A percentile compares a stretch with the other conserved stretches of the same genome.
phyloP scores from a whole-genome alignment of 108 stramenopile genomes.

The Cylindrotheca closterium region DNA sequence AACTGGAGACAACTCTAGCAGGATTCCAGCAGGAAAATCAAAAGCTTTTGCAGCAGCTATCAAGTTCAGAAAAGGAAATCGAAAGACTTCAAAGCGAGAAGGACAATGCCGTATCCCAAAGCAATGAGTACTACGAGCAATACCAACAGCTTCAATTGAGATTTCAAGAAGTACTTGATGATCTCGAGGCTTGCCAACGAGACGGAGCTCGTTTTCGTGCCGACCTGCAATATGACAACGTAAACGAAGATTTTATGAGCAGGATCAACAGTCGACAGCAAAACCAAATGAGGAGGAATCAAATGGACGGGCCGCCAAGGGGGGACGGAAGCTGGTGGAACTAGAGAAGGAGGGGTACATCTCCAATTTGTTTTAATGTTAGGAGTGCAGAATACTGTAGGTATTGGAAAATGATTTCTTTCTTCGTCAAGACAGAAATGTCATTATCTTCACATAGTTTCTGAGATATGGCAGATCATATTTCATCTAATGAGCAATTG shows the following conservation, averaged over 20 bases:
- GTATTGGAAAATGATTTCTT: too few species aligned
- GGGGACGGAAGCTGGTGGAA: neutral
- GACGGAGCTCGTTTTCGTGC: neutral
- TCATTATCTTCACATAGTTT: too few species aligned
- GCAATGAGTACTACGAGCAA: neutral
- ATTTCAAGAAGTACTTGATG: neutral
- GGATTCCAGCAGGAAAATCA: neutral
- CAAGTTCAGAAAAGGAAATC: neutral
- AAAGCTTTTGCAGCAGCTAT: neutral
- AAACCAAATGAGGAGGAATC: neutral
- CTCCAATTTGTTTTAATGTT: too few species aligned
- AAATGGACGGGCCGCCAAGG: neutral
- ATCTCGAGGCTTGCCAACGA: neutral
- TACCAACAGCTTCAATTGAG: neutral
- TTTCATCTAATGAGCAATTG: too few species aligned
- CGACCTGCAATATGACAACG: neutral
- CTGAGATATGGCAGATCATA: too few species aligned
- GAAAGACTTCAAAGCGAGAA: neutral
- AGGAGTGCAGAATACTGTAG: too few species aligned
- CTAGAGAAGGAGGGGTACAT: too few species aligned
- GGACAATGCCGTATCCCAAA: neutral
- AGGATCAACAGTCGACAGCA: neutral
- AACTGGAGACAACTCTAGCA: neutral
- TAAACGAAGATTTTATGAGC: neutral
- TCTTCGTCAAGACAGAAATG: too few species aligned